A percentile compares a stretch with the other conserved stretches of the same genome.
These are phyloP conservation scores for Oleoguttula mirabilis DNA, from an alignment of 495 filamentous ascomycete species.

Conservation along the genomic window DNA sequence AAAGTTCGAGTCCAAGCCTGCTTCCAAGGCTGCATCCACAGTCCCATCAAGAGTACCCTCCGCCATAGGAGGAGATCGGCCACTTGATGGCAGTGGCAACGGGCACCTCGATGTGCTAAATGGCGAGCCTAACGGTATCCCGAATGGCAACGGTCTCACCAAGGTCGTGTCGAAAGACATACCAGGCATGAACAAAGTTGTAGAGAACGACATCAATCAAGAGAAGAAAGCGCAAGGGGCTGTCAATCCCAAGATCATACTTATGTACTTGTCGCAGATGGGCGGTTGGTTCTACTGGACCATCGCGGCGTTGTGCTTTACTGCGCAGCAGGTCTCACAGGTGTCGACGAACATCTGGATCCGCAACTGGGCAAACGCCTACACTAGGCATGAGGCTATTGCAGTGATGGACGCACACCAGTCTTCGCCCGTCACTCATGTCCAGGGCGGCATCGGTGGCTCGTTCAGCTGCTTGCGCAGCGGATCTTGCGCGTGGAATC, in stretches of 20 bases:
- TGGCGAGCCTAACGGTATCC: constrained; percentile 31
- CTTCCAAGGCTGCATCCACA: constrained; percentile 19
- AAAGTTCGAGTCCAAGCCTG: constrained; percentile 49
- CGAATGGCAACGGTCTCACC: constrained; percentile 20
- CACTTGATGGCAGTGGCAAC: constrained; percentile 5
- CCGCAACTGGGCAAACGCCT: constrained; percentile 69
- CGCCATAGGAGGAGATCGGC: constrained; percentile 6
- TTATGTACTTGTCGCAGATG: constrained; percentile 78
- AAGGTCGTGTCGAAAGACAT: constrained; percentile 29
- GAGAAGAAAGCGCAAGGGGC: constrained; percentile 74
- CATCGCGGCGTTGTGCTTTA: constrained; percentile 58
- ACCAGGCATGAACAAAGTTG: constrained; percentile 27
- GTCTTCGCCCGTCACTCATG: constrained; percentile 25
- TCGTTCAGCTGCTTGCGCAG: constrained; percentile 28
- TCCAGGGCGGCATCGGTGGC: constrained; percentile 22
- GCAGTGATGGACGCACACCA: constrained; percentile 24
- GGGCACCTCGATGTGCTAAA: constrained; percentile 19
- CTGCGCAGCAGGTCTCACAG: constrained; percentile 64
- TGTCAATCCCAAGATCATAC: constrained; percentile 73
- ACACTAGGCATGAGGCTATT: constrained; percentile 27
- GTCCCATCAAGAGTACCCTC: constrained; percentile 57
- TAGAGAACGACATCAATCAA: constrained; percentile 34
- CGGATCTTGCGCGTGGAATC: constrained; percentile 34
- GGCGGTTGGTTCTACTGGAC: constrained; percentile 92
- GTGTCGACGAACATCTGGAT: constrained; percentile 92